Evolutionary conservation across 129 eudicot genomes (phyloP).

Genomic region (Arctium minus): DNA sequence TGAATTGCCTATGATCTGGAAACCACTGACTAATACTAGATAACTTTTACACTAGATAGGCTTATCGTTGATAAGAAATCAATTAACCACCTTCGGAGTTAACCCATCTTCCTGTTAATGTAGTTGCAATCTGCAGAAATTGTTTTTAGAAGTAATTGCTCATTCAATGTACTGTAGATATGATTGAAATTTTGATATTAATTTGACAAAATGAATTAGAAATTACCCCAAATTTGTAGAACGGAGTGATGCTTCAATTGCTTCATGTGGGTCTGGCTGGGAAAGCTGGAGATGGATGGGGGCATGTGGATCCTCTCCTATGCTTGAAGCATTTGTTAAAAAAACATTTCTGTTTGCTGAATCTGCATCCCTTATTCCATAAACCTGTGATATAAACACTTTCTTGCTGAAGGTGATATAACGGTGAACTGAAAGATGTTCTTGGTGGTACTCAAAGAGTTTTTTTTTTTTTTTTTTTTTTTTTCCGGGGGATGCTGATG

Average conservation of each 20-base stretch:
- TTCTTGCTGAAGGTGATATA: conserved; percentile 1
- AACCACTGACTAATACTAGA: conserved; percentile 7
- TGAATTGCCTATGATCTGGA: conserved; percentile 26
- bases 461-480: background rate
- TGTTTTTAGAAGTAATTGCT: background rate
- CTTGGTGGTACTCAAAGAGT: background rate
- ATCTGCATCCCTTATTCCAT: conserved; percentile 45
- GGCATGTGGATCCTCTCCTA: conserved; percentile 40
- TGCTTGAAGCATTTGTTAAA: conserved; percentile 32
- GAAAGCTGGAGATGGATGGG: conserved; percentile 51
- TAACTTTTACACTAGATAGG: conserved; percentile 7
- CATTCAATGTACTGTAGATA: conserved; percentile 3
- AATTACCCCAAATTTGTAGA: conserved; percentile 42
- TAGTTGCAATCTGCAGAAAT: conserved; percentile 31
- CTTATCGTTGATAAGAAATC: conserved; percentile 20
- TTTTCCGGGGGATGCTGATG: background rate
- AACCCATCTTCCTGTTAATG: conserved; percentile 21
- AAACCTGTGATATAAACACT: conserved; percentile 37
- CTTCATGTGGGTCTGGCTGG: conserved; percentile 53
- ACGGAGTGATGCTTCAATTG: conserved; percentile 23
- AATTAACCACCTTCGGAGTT: background rate
- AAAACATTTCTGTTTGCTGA: conserved; percentile 34
- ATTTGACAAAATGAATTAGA: background rate
- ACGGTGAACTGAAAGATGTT: background rate
- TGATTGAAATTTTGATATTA: background rate